Base-by-base conservation (phyloP, 345 rosid genomes). In the Eutrema japonicum region DNA sequence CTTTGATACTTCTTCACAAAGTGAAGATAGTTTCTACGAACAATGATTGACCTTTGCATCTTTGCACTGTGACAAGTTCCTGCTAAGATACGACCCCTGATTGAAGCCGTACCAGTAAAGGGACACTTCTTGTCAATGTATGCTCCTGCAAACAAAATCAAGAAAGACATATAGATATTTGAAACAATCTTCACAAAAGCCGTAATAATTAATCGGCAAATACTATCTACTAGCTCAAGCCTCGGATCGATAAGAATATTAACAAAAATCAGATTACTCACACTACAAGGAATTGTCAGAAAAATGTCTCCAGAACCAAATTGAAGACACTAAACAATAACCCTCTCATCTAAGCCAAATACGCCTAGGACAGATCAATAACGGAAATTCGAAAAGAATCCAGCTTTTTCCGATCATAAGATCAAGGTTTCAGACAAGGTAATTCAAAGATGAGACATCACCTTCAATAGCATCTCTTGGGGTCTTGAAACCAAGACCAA, bases 41-140 rank as follows among this genome's bases (percentile, higher is more conserved):
- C 97, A 62, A 89, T 85, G 66, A 92, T 89, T 43, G 97, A 86
- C 74, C 97, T 87, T 70, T 70, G 78, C 96, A 92, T 92, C 82
- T 88, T 92, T 8, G 94, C 96, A 78, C 90, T 89, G 77, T 92
- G 97, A 64, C 97, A 89, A 61, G 89, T 86, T 11, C 93, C 97
- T n/a, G 92, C 87, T 37, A 89, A 54, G 57, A 92, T 92, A 26
- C 96, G 89, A 5, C 93, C 97, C 61, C 97, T 88, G 70, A 89
- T 81, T 47, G 93, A 92, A 56, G 88, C 93, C 42, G 64, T 85
- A 60, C 96, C 92, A 36, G 92, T 82, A 73, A 92, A 92, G 0
- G 96, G 97, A 52, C 93, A 89, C 76, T 89, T 91, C 87, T 87
- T 87, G 45, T 89, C 97, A 47, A 92, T 86, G 73, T 85, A 92